A percentile compares a stretch with the other conserved stretches of the same genome.
These are phyloP conservation scores for Lentinula raphanica DNA, from an alignment of 768 basidiomycete species.

Conservation along the genomic window DNA sequence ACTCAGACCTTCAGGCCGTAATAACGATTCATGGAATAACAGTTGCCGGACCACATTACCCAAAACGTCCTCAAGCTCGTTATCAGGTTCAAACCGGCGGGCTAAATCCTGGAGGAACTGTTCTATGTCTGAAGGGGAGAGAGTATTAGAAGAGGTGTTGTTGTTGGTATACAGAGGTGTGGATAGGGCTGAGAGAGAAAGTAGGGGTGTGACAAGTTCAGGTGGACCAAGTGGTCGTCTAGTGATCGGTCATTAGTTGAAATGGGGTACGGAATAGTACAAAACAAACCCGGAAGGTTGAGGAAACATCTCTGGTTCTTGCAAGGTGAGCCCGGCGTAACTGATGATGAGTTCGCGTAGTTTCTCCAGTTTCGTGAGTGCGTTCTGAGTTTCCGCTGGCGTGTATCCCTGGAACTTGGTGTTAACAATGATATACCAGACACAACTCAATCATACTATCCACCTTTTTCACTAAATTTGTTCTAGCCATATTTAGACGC, in stretches of 20 bases:
- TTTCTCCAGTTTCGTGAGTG: slow-evolving; percentile 63
- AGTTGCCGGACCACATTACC: slow-evolving; percentile 62
- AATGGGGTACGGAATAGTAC: not conserved
- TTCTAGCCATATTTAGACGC: slow-evolving; percentile 56
- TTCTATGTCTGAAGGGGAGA: slow-evolving; percentile 66
- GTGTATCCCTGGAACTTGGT: slow-evolving; percentile 43
- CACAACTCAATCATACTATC: too few relatives aligned
- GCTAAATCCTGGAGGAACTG: slow-evolving; percentile 82
- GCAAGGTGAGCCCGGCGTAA: slow-evolving; percentile 83
- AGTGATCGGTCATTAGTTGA: not conserved
- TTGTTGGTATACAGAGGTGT: slow-evolving; percentile 55
- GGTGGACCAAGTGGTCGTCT: slow-evolving; percentile 70
- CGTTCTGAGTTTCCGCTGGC: slow-evolving; percentile 57
- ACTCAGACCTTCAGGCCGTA: slow-evolving; percentile 61
- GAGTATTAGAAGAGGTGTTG: slow-evolving; percentile 38
- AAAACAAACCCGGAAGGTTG: slow-evolving; percentile 64
- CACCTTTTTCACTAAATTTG: slow-evolving; percentile 64
- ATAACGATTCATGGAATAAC: slow-evolving; percentile 60
- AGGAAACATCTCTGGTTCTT: slow-evolving; percentile 93
- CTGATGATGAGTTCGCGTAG: slow-evolving; percentile 79
- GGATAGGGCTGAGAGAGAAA: slow-evolving; percentile 66
- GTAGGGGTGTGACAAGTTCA: slow-evolving; percentile 79
- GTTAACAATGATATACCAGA: not conserved
- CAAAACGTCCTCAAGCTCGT: slow-evolving; percentile 76
- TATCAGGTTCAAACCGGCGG: slow-evolving; percentile 71